Percentiles rank a stretch among this genome's conserved stretches.
phyloP scores from a whole-genome alignment of 257 asterid species.

The Lycium ferocissimum region DNA sequence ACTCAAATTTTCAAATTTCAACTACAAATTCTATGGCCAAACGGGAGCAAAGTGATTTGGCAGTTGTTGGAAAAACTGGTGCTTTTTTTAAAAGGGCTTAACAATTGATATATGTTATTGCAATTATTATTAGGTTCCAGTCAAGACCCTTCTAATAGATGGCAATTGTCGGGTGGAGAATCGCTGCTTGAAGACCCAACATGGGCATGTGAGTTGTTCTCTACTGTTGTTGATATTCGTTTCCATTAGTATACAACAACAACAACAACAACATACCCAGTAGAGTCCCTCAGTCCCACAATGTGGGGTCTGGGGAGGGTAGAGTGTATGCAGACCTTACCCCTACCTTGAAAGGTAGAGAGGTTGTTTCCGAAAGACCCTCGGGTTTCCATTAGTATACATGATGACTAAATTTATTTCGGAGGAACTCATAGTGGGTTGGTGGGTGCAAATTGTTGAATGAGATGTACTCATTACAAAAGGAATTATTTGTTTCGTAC shows the following conservation, averaged over 20 bases:
- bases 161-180: conserved; percentile 95
- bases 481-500: no score
- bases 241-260: not conserved
- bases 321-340: no score
- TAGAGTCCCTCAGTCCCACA: no score
- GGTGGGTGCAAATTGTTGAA: no score
- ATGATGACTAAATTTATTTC: not conserved
- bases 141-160: conserved; percentile 77
- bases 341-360: no score
- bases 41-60: no score
- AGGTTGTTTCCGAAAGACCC: no score
- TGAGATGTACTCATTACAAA: no score
- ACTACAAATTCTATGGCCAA: no score
- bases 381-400: not conserved
- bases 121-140: conserved; percentile 64
- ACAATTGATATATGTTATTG: conserved; percentile 25
- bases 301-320: no score
- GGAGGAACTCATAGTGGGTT: not conserved
- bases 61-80: not conserved
- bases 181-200: conserved; percentile 88
- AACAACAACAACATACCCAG: no score
- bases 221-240: conserved; percentile 8
- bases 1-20: no score
- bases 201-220: conserved; percentile 76
- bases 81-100: not conserved